These are phyloP conservation scores for Amauroascus verrucosus DNA, from an alignment of 2,329 filamentous ascomycete genomes.

Conservation along the genomic window DNA sequence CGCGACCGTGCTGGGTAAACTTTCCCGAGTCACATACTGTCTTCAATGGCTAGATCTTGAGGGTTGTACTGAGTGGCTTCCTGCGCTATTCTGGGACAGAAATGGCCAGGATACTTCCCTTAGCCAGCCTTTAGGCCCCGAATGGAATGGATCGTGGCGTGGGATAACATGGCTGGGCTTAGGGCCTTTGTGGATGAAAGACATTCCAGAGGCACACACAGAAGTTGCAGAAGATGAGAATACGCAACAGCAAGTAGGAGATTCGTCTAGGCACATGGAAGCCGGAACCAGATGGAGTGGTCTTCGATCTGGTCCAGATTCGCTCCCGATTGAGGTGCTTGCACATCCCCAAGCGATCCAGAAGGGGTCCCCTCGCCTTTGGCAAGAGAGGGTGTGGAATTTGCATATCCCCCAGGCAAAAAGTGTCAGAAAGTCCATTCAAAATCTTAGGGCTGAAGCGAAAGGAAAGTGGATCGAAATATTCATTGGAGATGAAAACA, in stretches of 20 bases:
- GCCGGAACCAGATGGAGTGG: background rate
- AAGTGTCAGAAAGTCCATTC: background rate
- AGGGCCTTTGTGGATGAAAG: constrained; percentile 28
- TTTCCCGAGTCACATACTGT: constrained; percentile 48
- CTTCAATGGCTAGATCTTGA: constrained; percentile 54
- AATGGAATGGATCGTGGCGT: constrained; percentile 40
- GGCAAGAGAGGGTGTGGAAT: background rate
- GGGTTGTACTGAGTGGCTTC: constrained; percentile 48
- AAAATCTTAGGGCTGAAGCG: background rate
- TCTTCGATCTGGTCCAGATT: background rate
- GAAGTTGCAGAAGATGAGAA: background rate
- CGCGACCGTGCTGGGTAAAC: constrained; percentile 45
- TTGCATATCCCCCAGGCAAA: background rate
- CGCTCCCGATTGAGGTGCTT: constrained; percentile 18
- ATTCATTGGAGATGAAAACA: background rate
- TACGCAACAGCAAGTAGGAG: background rate
- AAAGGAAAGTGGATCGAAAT: constrained; percentile 12
- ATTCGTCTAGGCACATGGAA: background rate
- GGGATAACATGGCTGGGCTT: constrained; percentile 36
- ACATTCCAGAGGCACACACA: background rate
- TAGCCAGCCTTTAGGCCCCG: constrained; percentile 23
- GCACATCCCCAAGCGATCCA: background rate
- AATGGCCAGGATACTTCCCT: constrained; percentile 17
- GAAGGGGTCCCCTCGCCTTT: background rate
- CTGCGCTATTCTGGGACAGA: constrained; percentile 40